Percentiles rank a stretch among this genome's conserved stretches.
These are phyloP conservation scores for sweet orange (Citrus sinensis) DNA, from an alignment of 345 rosid genomes.

Conservation along the genomic window DNA sequence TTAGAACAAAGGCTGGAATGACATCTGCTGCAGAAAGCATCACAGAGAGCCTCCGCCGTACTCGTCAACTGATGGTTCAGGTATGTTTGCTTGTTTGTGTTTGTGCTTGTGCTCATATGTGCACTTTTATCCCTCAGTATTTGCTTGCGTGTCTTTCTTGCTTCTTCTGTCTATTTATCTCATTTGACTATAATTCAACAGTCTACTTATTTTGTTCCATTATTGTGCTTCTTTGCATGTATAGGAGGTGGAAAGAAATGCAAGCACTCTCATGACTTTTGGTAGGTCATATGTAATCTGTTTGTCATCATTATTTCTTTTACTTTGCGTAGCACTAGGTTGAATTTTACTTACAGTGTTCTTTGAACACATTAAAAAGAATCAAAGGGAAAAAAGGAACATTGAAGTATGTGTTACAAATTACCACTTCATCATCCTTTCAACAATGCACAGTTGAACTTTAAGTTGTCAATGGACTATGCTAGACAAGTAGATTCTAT, in stretches of 20 bases:
- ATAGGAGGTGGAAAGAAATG: conserved; percentile 94
- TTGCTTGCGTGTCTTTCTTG: background rate
- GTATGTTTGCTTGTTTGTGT: conserved; percentile 30
- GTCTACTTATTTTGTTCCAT: conserved; percentile 5
- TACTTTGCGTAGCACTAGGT: background rate
- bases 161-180: background rate
- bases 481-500: background rate
- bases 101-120: background rate
- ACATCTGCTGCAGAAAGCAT: conserved; percentile 96
- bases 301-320: background rate
- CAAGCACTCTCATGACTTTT: conserved; percentile 70
- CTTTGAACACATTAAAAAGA: background rate
- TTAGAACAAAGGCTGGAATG: conserved; percentile 93
- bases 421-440: background rate
- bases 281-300: conserved; percentile 43
- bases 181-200: background rate
- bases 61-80: conserved; percentile 96
- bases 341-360: background rate
- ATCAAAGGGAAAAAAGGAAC: background rate
- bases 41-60: conserved; percentile 93
- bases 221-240: conserved; percentile 15
- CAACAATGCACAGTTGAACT: background rate
- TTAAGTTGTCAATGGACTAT: background rate
- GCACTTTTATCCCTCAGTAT: background rate
- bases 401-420: background rate